Conservation (phyloP, 306 rosid species). For the Rubus parviflorus region DNA sequence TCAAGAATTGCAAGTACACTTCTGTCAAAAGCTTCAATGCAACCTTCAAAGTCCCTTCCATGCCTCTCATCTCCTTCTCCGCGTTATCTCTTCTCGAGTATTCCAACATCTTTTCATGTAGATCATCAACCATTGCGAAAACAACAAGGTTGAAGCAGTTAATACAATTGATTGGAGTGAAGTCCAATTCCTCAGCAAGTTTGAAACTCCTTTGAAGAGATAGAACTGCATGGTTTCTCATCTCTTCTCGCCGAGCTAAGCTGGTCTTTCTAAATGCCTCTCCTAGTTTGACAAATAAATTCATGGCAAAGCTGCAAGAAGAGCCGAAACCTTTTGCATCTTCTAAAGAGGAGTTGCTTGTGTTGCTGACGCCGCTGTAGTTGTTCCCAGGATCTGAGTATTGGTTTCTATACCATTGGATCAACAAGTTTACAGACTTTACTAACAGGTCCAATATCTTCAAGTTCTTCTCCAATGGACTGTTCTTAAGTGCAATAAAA, state of each 20-base stretch:
- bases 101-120: conserved; percentile 89
- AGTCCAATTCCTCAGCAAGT: conserved; percentile 67
- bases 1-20: conserved; percentile 66
- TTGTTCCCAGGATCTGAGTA: conserved; percentile 57
- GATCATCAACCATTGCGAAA: conserved; percentile 87
- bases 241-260: conserved; percentile 79
- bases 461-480: conserved; percentile 74
- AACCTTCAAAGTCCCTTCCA: conserved; percentile 81
- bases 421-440: conserved; percentile 56
- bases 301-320: conserved; percentile 47
- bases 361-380: conserved; percentile 44
- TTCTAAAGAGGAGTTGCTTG: conserved; percentile 58
- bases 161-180: conserved; percentile 51
- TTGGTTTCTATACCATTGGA: conserved; percentile 62
- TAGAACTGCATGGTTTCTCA: conserved; percentile 74
- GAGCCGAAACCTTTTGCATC: conserved; percentile 49
- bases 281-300: conserved; percentile 72
- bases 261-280: conserved; percentile 74
- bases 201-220: conserved; percentile 64
- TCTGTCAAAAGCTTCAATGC: conserved; percentile 74
- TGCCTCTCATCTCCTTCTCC: conserved; percentile 86
- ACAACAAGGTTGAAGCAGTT: conserved; percentile 70
- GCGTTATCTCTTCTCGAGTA: conserved; percentile 82
- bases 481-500: conserved; percentile 70
- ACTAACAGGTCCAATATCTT: conserved; percentile 65